phyloP scores from a whole-genome alignment of 2,329 filamentous ascomycete species.

The Neospermospora avenae region DNA sequence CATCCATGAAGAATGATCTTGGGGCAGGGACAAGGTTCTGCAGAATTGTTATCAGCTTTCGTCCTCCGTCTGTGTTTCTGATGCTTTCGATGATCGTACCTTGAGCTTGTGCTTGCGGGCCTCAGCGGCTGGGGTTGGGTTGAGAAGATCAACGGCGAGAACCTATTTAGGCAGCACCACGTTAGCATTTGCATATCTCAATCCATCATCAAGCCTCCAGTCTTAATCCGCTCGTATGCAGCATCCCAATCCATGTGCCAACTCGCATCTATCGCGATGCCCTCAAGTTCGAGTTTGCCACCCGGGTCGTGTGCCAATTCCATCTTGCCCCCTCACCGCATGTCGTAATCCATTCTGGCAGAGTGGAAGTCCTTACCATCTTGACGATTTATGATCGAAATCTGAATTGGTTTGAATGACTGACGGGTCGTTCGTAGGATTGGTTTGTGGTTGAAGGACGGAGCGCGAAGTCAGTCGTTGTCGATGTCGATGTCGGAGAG shows the following conservation, averaged over 20 bases:
- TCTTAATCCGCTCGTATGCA: slow-evolving; percentile 2
- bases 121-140: slow-evolving; percentile 96
- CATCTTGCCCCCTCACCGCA: slow-evolving; percentile 24
- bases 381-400: slow-evolving; percentile 54
- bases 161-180: slow-evolving; percentile 58
- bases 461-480: slow-evolving; percentile 37
- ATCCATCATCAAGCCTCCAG: slow-evolving; percentile 27
- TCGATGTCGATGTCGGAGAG: slow-evolving; percentile 29
- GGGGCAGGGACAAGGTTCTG: slow-evolving; percentile 92
- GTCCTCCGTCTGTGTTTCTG: neutral
- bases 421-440: slow-evolving; percentile 37
- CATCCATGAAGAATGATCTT: slow-evolving; percentile 99
- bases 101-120: slow-evolving; percentile 99
- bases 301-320: slow-evolving; percentile 30
- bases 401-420: slow-evolving; percentile 35
- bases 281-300: slow-evolving; percentile 13
- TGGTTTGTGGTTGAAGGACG: slow-evolving; percentile 33
- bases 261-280: slow-evolving; percentile 1
- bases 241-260: slow-evolving; percentile 1
- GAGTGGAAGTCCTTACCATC: slow-evolving; percentile 56
- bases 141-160: slow-evolving; percentile 99
- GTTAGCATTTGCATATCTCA: slow-evolving; percentile 45
- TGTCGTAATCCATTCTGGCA: slow-evolving; percentile 19
- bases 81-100: slow-evolving; percentile 54
- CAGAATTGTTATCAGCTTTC: slow-evolving; percentile 22